Evolutionary conservation across 345 rosid species (phyloP), one percentile per base, ranked within the genome.

Genomic region (Citrus medica): DNA sequence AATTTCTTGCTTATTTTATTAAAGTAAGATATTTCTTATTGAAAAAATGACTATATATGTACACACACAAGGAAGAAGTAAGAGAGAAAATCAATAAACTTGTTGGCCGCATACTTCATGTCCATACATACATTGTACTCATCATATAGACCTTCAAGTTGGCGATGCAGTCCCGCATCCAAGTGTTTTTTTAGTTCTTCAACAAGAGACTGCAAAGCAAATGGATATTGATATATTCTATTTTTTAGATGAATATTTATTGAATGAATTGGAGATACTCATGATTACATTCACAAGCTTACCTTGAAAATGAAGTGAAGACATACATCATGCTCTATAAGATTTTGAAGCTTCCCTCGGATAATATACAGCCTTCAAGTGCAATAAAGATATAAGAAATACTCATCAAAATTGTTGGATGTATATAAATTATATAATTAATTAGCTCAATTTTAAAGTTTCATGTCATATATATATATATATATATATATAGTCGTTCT

Each of bases 261-360:
- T 16, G 14, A 42, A 33, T 24, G 48, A 55, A 8, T 12, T 83
- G 13, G 62, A 46, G 14, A 4, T 53, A 9, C 21, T 27, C 33
- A 12, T 53, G 22, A 53, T 53, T 53, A 1, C 58, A 17, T 17
- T 27, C 40, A 17, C 28, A 48, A 13, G 10, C 70, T 22, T 76
- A 87, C 92, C 86, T 73, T 76, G 27, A 87, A 85, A 48, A 89
- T 84, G 61, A 81, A 91, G 10, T 83, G 83, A 0, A 88, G 84
- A 8, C 89, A 86, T 51, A 91, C 90, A 71, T 88, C 81, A 73
- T 89, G 90, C 81, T 89, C 92, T 42, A 82, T 85, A 24, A 91
- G 88, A 67, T 73, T 86, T 71, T 84, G 90, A 74, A 89, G 90
- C 84, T 86, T 86, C 58, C 89, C 87, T 0, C 88, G 87, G 75